These are phyloP conservation scores for Gnomoniopsis sp. DNA, from an alignment of 2,329 filamentous ascomycete species.

Conservation along the genomic window DNA sequence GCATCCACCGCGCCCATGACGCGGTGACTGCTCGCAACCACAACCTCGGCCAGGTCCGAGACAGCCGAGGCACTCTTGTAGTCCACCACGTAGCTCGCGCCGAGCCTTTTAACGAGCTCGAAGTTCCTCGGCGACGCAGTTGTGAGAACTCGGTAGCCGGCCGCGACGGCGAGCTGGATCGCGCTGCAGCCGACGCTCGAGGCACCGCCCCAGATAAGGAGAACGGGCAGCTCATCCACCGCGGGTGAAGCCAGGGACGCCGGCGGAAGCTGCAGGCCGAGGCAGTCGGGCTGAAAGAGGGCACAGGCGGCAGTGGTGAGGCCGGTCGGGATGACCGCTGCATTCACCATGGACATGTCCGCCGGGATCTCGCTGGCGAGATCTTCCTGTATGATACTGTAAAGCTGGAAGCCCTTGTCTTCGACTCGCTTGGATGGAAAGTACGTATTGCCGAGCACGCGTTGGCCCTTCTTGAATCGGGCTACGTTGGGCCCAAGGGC, in stretches of 20 bases:
- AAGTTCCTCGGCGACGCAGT: conserved; percentile 19
- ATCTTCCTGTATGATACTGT: conserved; percentile 11
- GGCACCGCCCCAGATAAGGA: conserved; percentile 47
- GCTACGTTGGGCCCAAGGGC: conserved; percentile 24
- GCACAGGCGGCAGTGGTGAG: conserved; percentile 15
- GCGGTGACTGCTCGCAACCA: not conserved
- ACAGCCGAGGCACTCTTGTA: conserved; percentile 22
- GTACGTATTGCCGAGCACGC: conserved; percentile 23
- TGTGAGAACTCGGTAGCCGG: conserved; percentile 18
- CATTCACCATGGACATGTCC: conserved; percentile 22
- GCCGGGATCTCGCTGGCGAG: conserved; percentile 22
- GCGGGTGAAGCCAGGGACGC: conserved; percentile 18
- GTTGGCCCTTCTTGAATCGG: conserved; percentile 28
- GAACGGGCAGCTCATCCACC: conserved; percentile 10
- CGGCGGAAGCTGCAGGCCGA: not conserved
- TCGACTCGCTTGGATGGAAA: conserved; percentile 13
- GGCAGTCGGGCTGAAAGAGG: not conserved
- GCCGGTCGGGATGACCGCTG: conserved; percentile 23
- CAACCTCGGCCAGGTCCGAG: conserved; percentile 16
- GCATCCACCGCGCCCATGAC: not conserved
- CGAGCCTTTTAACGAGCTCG: conserved; percentile 18
- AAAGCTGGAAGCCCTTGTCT: conserved; percentile 1
- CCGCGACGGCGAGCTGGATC: conserved; percentile 20
- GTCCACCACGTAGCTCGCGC: conserved; percentile 24
- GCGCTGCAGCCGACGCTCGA: conserved; percentile 31